These are phyloP conservation scores for Sextonia rubra DNA, from an alignment of 164 flowering plant genomes.

Conservation along the genomic window DNA sequence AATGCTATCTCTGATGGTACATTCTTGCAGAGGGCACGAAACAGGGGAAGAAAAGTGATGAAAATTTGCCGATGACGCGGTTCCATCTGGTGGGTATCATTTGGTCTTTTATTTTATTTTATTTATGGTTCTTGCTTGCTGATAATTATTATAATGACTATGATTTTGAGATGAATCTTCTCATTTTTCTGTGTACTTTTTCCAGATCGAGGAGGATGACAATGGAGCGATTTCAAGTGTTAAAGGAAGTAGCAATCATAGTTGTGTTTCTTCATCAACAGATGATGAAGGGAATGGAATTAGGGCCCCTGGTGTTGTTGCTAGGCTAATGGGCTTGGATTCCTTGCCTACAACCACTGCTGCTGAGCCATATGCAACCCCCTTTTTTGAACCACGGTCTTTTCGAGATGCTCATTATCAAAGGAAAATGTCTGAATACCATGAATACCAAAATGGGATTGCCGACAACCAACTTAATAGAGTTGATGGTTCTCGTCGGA, in stretches of 20 bases:
- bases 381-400: slow-evolving; percentile 51
- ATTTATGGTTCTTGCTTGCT: not conserved
- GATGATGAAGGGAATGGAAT: slow-evolving; percentile 67
- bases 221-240: slow-evolving; percentile 36
- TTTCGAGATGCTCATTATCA: slow-evolving; percentile 33
- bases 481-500: slow-evolving; percentile 27
- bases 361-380: slow-evolving; percentile 52
- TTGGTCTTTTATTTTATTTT: not conserved
- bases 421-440: slow-evolving; percentile 34
- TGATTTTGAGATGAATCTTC: not conserved
- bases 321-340: slow-evolving; percentile 95
- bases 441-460: slow-evolving; percentile 29
- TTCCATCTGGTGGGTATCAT: slow-evolving; percentile 39
- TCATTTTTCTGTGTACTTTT: not conserved
- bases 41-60: slow-evolving; percentile 61
- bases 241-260: slow-evolving; percentile 64
- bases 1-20: not conserved
- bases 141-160: not conserved
- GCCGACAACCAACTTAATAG: slow-evolving; percentile 27
- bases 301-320: slow-evolving; percentile 83
- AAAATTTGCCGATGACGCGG: slow-evolving; percentile 43
- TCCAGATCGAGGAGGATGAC: slow-evolving; percentile 68
- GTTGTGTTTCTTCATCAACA: slow-evolving; percentile 85
- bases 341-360: slow-evolving; percentile 58
- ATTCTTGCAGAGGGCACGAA: slow-evolving; percentile 48